Evolutionary conservation across 805 yeast genomes (phyloP), one percentile per base, ranked within the genome.

Genomic region (Kluyveromyces starmeri): DNA sequence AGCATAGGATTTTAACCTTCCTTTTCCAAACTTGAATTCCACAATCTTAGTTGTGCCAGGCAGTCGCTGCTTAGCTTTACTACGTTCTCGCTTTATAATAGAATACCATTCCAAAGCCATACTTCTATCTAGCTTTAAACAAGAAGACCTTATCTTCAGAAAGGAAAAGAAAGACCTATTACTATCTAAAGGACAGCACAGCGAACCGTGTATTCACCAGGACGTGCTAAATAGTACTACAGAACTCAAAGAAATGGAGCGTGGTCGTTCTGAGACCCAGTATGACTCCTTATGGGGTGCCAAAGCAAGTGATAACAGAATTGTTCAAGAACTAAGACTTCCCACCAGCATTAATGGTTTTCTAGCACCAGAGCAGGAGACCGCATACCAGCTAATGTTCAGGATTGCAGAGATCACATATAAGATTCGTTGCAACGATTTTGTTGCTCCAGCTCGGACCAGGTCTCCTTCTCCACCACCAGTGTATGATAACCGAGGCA

Each of bases 401-500:
- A 64, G 97, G 34, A 76, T 89, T 24, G 84, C 83, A 40, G 97
- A 89, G 52, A 76, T 89, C 37, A 70, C 86, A 1, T 67, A 70
- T 21, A 64, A 72, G 38, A 58, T 89, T 26, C 56, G 68, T 11
- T 57, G 70, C n/a, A 61, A 71, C 35, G 70, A 68, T 23, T 59
- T 71, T 11, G 53, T 59, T 0, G 79, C 79, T 1, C 68, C 72
- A 0, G 62, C 60, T 35, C 47, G 48, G 40, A 59, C 74, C 40
- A 67, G 70, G 23, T 83, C 94, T 2, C 85, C 88, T 0, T 83
- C 95, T 2, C 97, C 97, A 0, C 86, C 96, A 2, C 98, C 98
- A 1, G 73, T 72, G 38, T 92, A 92, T 58, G 97, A 92, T 59
- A 57, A 67, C 20, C 59, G 64, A 15, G 99, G 99, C 28, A 78